Evolutionary conservation across 768 basidiomycete species (phyloP), one percentile per base, ranked within the genome.

Genomic region (Hygrophoropsis aurantiaca): DNA sequence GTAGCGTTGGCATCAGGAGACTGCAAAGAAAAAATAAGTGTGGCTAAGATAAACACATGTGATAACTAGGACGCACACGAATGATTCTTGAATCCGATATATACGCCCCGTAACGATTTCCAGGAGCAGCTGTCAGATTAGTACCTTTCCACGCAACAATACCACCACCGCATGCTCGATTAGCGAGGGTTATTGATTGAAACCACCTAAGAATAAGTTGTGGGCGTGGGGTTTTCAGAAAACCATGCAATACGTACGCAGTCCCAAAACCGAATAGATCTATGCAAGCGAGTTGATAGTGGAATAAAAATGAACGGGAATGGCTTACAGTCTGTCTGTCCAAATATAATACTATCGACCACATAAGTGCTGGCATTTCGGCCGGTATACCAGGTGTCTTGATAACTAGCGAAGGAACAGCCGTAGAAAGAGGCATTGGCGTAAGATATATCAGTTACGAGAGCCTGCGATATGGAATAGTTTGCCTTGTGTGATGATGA

Each of bases 401-500:
- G 81, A 51, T 71, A 84, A 54, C 79, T 81, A 1, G 78, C 71
- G 52, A 82, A 82, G 1, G 77, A 69, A 52, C 80, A 82, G 0
- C 78, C 79, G 52, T 82, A 84, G 62, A 83, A 83, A 1, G 81
- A 82, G 3, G 80, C 81, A 52, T 84, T 83, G 5, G 81, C 76
- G 50, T 83, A 83, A 1, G 80, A 80, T 19, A 82, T 79, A 49
- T 80, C 78, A 2, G 78, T 81, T n/a, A 79, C 81, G 4, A 83
- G 64, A 0, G 82, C 82, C 58, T 82, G 82, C 1, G 81, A 79
- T 21, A 83, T 80, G 0, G 78, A 67, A 52, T 74, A 82, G 42
- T 80, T 78, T 26, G 77, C 81, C 71, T 44, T 33, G 21, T 6
- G n/a, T 18, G 7, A 35, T 4, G 20, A 45, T 40, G 6, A 20